Base-by-base conservation (phyloP, 805 yeast species). In the Metschnikowia kunwiensis region DNA sequence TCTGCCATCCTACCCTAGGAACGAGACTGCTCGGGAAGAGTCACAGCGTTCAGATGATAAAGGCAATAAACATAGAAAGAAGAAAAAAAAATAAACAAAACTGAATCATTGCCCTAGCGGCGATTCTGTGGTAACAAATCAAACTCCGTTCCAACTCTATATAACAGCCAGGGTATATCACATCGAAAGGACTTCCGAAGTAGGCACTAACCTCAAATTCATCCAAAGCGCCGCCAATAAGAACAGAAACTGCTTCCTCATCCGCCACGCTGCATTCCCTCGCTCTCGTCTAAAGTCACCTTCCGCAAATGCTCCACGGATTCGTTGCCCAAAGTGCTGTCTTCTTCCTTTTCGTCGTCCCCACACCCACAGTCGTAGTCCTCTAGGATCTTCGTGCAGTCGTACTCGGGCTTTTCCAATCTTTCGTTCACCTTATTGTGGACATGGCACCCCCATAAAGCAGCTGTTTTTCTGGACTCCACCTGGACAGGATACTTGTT, bases 311-410 rank as follows among this genome's bases (percentile, higher is more conserved):
- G 78, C 33, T 47, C 49, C 20, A 59, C 45, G 12, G 53, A 47
- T 34, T 59, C 57, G 20, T 52, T 50, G 2, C 65, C 66, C 38
- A 68, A 53, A 2, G 74, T 72, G 13, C 42, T 46, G 37, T 70
- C 78, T 5, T 53, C 63, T 31, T 65, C 71, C 47, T 73, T 77
- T 50, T 80, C 91, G 33, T 79, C 95, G 9, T 59, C 70, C 1
- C 93, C 95, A 63, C 98, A 91, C 0, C 98, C 98, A 67, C 98
- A 91, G 53, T 89, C 95, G 60, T 93, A 93, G 60, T 86, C 93
- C 49, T 87, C 96, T 36, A 86, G 65, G 38, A 93, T 83, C 6
- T 74, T 77, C 2, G 86, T 71, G 58, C 99, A 93, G 58, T 93
- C 97, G 58, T 87, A 93, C 12, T 70, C 67, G 1, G 73, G 76